Conservation (phyloP, 345 rosid genomes). For the Lenwebbia sp. region DNA sequence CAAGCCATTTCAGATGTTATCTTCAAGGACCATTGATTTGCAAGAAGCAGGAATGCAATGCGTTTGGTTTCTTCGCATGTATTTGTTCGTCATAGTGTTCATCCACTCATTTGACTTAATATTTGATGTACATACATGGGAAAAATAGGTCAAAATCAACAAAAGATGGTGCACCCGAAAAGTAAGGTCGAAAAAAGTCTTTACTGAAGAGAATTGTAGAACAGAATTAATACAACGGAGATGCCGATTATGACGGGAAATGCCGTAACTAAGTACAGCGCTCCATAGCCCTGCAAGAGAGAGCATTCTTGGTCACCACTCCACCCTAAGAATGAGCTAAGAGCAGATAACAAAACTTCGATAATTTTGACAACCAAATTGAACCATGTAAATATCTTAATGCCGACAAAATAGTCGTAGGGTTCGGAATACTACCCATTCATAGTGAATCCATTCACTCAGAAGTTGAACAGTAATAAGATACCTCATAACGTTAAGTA, state of each 20-base stretch:
- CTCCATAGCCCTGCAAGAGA: conserved; percentile 87
- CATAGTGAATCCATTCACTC: neutral
- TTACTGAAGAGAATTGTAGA: conserved; percentile 92
- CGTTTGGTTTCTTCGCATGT: neutral
- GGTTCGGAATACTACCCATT: neutral
- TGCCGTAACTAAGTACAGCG: conserved; percentile 77
- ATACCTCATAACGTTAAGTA: neutral
- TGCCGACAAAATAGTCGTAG: neutral
- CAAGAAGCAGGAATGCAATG: neutral
- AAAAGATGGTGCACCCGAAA: neutral
- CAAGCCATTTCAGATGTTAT: neutral
- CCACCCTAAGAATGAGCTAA: neutral
- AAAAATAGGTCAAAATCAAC: neutral
- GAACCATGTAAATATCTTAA: neutral
- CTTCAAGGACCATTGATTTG: neutral
- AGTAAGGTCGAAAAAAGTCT: neutral
- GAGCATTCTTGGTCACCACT: neutral
- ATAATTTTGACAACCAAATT: neutral
- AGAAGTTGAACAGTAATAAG: neutral
- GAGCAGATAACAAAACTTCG: neutral
- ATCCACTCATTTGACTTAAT: neutral
- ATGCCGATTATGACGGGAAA: conserved; percentile 88
- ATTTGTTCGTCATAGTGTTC: neutral
- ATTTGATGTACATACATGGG: neutral
- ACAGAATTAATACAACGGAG: conserved; percentile 70